Percentiles rank a stretch among this genome's conserved stretches.
phyloP scores from a whole-genome alignment of 441 rosid species.

The Bruguiera hainesii region DNA sequence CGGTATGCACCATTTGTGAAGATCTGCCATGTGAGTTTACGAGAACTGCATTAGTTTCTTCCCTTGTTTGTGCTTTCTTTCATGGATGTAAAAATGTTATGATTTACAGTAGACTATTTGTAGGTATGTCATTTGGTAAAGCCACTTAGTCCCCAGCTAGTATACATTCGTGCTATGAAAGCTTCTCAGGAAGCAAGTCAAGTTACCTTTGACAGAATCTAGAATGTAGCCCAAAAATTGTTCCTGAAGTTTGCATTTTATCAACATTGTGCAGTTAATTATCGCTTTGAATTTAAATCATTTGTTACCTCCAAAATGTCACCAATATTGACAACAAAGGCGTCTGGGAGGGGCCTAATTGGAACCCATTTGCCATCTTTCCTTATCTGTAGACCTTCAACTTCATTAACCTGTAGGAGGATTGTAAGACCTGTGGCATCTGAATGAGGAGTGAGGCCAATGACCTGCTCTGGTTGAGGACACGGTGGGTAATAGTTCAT shows the following conservation, averaged over 20 bases:
- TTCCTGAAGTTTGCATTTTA: too few species aligned
- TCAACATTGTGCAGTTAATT: too few species aligned
- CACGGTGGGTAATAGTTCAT: slow-evolving; percentile 54
- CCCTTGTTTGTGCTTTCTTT: too few species aligned
- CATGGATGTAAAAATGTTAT: too few species aligned
- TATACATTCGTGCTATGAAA: too few species aligned
- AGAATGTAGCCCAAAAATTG: too few species aligned
- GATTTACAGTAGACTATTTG: too few species aligned
- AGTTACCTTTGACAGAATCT: not conserved
- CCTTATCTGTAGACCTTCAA: slow-evolving; percentile 40
- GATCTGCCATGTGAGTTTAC: slow-evolving; percentile 11
- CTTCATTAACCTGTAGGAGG: slow-evolving; percentile 38
- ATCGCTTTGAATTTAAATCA: too few species aligned
- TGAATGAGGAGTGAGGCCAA: slow-evolving; percentile 34
- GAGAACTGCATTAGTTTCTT: too few species aligned
- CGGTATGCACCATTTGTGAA: slow-evolving; percentile 23
- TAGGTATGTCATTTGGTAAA: too few species aligned
- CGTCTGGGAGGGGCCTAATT: slow-evolving; percentile 22
- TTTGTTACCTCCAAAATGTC: slow-evolving; percentile 19
- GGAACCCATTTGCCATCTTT: slow-evolving; percentile 34
- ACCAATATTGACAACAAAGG: slow-evolving; percentile 45
- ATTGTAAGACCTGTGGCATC: slow-evolving; percentile 29
- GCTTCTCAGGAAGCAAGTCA: not conserved
- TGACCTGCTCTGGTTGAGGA: slow-evolving; percentile 25
- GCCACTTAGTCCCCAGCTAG: too few species aligned